A percentile compares a stretch with the other conserved stretches of the same genome.
Conservation (phyloP, 805 yeast genomes). For the Hanseniaspora singularis region DNA sequence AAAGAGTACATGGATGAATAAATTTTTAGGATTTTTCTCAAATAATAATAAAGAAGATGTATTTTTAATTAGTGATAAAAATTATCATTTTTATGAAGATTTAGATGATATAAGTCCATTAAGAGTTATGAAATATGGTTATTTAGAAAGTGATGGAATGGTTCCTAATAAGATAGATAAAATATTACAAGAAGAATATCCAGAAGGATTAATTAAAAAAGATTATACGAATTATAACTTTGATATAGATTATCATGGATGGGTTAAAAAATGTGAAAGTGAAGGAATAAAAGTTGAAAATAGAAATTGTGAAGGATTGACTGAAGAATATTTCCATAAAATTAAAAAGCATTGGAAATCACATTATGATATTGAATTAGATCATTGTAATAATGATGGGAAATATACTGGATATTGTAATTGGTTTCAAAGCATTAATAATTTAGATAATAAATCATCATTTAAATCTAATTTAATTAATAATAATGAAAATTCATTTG, state of each 20-base stretch:
- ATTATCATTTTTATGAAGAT: conserved; percentile 13
- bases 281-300: conserved; percentile 10
- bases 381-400: neutral
- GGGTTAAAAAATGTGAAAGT: conserved; percentile 9
- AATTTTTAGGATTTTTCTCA: too few relatives aligned
- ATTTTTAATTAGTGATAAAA: conserved; percentile 6
- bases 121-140: conserved; percentile 15
- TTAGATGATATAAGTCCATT: conserved; percentile 15
- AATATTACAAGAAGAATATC: conserved; percentile 15
- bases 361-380: neutral
- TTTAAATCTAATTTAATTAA: too few relatives aligned
- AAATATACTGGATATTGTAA: neutral
- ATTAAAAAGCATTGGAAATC: neutral
- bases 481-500: too few relatives aligned
- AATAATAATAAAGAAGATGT: too few relatives aligned
- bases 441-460: too few relatives aligned
- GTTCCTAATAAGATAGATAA: conserved; percentile 13
- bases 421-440: neutral
- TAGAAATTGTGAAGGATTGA: conserved; percentile 3
- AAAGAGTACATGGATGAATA: neutral
- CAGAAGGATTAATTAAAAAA: conserved; percentile 4
- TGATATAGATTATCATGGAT: conserved; percentile 4
- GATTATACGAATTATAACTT: conserved; percentile 10
- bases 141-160: conserved; percentile 8
- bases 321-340: neutral